These are phyloP conservation scores for Earliella scabrosa DNA, from an alignment of 1,284 basidiomycete genomes.

Conservation along the genomic window DNA sequence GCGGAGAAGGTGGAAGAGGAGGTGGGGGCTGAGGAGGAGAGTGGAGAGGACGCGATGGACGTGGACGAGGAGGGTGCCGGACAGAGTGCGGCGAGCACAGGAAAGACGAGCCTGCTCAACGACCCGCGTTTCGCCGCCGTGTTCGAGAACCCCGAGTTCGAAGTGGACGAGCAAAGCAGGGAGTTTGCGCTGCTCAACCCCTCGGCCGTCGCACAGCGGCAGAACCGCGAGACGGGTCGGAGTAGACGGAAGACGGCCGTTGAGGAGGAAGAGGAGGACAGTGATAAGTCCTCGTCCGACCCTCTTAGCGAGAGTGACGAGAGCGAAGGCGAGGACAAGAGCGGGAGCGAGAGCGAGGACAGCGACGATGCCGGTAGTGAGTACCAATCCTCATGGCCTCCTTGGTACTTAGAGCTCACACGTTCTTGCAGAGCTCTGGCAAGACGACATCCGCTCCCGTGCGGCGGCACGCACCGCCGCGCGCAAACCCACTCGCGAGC, in stretches of 20 bases:
- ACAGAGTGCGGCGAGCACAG: conserved; percentile 20
- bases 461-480: conserved; percentile 27
- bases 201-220: conserved; percentile 65
- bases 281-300: conserved; percentile 79
- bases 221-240: conserved; percentile 33
- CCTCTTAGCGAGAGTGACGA: conserved; percentile 52
- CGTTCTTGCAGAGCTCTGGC: conserved; percentile 28
- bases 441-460: conserved; percentile 33
- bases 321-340: conserved; percentile 39
- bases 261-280: conserved; percentile 89
- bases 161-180: conserved; percentile 86
- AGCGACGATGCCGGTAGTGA: conserved; percentile 60
- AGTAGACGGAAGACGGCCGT: conserved; percentile 74
- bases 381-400: conserved; percentile 20
- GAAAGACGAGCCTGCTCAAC: conserved; percentile 64
- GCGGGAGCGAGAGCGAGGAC: conserved; percentile 44
- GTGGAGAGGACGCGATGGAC: conserved; percentile 42
- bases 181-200: conserved; percentile 95
- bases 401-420: background rate
- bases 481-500: conserved; percentile 33
- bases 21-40: conserved; percentile 35
- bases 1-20: conserved; percentile 37
- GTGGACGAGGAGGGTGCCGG: conserved; percentile 41
- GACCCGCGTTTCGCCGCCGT: conserved; percentile 93
- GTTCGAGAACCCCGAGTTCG: conserved; percentile 94